Percentiles rank a stretch among this genome's conserved stretches.
Evolutionary conservation across 768 basidiomycete species (phyloP).

Genomic region (Pisolithus sp.): DNA sequence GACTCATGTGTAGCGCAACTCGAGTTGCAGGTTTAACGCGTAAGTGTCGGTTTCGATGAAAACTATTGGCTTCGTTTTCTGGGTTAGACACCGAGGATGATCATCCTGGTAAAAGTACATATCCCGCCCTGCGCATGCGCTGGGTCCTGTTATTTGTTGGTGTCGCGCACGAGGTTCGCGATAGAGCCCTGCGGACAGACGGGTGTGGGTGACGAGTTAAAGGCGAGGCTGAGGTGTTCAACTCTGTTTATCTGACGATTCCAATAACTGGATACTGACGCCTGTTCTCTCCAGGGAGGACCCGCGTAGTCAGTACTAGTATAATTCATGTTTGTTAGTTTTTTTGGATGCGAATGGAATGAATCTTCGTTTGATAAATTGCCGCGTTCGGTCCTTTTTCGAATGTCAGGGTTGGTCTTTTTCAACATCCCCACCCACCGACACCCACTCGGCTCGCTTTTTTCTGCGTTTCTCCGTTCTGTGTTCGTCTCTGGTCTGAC

Average conservation of each 20-base stretch:
- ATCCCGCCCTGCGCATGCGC: conserved; percentile 44
- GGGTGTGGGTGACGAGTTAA: conserved; percentile 75
- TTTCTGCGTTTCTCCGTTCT: no score
- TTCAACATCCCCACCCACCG: no score
- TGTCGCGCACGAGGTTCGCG: conserved; percentile 24
- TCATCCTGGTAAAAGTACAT: conserved; percentile 85
- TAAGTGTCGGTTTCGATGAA: conserved; percentile 23
- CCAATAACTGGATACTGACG: conserved; percentile 1
- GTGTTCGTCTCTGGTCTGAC: no score
- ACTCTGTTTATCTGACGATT: not conserved
- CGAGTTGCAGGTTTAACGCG: conserved; percentile 6
- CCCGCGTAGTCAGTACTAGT: not conserved
- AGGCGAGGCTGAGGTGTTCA: conserved; percentile 80
- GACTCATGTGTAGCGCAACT: not conserved
- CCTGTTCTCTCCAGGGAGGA: not conserved
- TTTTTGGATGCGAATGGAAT: no score
- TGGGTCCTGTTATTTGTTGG: not conserved
- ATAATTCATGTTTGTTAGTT: no score
- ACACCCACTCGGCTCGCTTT: no score
- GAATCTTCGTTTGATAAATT: no score
- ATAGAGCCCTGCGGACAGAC: conserved; percentile 30
- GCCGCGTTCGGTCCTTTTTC: no score
- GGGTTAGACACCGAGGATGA: conserved; percentile 54
- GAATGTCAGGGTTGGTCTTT: no score
- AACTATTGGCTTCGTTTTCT: conserved; percentile 6